These are phyloP conservation scores for Sphenostylis stenocarpa DNA, from an alignment of 306 rosid genomes.

Conservation along the genomic window DNA sequence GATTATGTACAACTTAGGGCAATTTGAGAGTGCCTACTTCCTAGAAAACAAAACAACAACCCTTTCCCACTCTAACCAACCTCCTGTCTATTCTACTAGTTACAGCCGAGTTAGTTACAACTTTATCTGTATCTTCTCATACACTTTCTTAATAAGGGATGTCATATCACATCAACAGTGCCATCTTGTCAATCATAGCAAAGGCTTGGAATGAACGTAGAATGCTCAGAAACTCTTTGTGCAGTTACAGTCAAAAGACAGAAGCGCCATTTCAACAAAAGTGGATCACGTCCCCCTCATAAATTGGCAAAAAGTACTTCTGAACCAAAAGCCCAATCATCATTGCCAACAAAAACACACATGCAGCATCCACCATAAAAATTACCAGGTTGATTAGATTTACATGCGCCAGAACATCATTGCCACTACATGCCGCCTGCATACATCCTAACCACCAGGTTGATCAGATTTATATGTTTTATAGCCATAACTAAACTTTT, in stretches of 20 bases:
- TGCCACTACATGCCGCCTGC: too few relatives aligned
- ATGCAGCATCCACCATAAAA: conserved; percentile 8
- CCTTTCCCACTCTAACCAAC: not conserved
- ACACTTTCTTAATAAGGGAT: not conserved
- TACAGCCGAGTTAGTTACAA: not conserved
- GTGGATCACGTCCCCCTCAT: not conserved
- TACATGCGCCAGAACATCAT: too few relatives aligned
- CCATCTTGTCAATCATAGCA: not conserved
- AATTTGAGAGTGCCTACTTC: not conserved
- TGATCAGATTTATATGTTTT: conserved; percentile 2
- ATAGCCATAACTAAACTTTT: not conserved
- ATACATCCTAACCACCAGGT: too few relatives aligned
- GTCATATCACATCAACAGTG: not conserved
- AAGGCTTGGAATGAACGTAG: conserved; percentile 28
- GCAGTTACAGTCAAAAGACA: conserved; percentile 28
- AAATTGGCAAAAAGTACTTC: not conserved
- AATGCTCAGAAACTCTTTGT: conserved; percentile 19
- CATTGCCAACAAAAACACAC: not conserved
- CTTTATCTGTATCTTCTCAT: not conserved
- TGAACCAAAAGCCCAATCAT: not conserved
- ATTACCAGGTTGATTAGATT: not conserved
- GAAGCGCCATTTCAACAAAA: not conserved
- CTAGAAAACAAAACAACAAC: not conserved
- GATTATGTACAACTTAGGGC: not conserved
- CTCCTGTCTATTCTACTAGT: not conserved